Evolutionary conservation across 2,329 filamentous ascomycete species (phyloP).

Genomic region (Exophiala alcalophila): DNA sequence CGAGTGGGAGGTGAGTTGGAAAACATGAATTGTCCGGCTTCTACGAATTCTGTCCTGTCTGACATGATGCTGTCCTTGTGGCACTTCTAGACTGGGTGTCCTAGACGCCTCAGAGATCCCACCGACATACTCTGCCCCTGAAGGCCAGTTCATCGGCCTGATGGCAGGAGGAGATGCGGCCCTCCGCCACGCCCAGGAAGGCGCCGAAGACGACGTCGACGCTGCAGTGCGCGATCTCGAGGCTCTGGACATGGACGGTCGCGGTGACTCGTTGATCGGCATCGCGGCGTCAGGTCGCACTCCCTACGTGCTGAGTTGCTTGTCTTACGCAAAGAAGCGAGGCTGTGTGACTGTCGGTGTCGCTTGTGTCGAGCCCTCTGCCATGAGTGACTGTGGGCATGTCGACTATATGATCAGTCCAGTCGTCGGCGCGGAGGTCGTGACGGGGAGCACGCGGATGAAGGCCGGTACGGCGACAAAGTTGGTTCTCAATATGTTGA

Average conservation of each 20-base stretch:
- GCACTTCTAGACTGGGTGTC: slow-evolving; percentile 39
- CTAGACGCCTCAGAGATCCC: slow-evolving; percentile 45
- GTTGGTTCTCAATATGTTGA: slow-evolving; percentile 46
- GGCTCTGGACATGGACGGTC: slow-evolving; percentile 32
- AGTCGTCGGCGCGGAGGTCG: slow-evolving; percentile 44
- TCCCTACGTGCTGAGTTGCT: slow-evolving; percentile 42
- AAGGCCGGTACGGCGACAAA: slow-evolving; percentile 49
- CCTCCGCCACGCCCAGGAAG: slow-evolving; percentile 42
- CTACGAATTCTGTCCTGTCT: too few relatives aligned
- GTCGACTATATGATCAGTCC: slow-evolving; percentile 38
- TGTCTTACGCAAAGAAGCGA: slow-evolving; percentile 37
- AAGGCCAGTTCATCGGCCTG: slow-evolving; percentile 41
- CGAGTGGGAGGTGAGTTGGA: slow-evolving; percentile 42
- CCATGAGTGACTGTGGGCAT: slow-evolving; percentile 31
- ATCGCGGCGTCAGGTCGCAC: slow-evolving; percentile 46
- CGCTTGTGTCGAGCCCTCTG: slow-evolving; percentile 40
- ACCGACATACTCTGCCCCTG: slow-evolving; percentile 42
- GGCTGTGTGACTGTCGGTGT: slow-evolving; percentile 42
- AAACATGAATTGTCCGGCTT: too few relatives aligned
- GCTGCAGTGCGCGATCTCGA: slow-evolving; percentile 36
- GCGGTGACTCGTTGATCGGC: slow-evolving; percentile 41
- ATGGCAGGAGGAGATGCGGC: slow-evolving; percentile 45
- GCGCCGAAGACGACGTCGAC: slow-evolving; percentile 40
- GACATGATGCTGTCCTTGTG: too few relatives aligned
- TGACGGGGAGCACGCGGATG: slow-evolving; percentile 48